Base-by-base conservation (phyloP, 2,329 filamentous ascomycete genomes). In the Clarireedia monteithiana region DNA sequence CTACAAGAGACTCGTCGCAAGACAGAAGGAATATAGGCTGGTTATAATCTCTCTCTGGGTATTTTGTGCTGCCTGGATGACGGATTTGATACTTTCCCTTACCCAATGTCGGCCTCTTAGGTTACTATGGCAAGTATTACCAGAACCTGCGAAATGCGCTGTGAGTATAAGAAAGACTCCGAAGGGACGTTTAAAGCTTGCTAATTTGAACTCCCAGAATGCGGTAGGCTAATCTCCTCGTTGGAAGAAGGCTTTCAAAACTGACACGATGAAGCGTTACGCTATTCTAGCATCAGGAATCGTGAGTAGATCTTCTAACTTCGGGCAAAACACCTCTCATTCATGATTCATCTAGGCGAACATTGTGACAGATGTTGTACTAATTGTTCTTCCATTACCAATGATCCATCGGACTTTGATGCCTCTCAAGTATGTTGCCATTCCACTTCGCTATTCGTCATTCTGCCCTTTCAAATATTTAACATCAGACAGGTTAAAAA, bases 341-440 rank as follows among this genome's bases (percentile, higher is more conserved):
- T 26, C 14, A 26, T 53, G 27, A 53, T 9, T 26, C 14, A 26
- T 44, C 7, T 34, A 63, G 58, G 47, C 58, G 0, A 59, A 63
- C 17, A 60, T 64, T 38, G 14, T 51, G 1, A 66, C 62, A 0
- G 52, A 59, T 44, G 2, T 64, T 6, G 39, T 65, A 5, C 7
- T 65, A 5, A 57, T 65, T 46, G 30, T 30, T 0, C 58, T 65
- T 24, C 62, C 63, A 3, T 24, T 62, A 7, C 62, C 59, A 12
- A 56, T 64, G 17, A 60, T 65, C 6, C 48, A 60, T 12, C 53
- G 57, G 39, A 48, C 58, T 2, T 34, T 53, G 15, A 42, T 62
- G 26, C 46, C 55, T 27, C 39, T 53, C 14, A 48, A 24, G 60
- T 59, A 58, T 20, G 56, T 12, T 7, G 6, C n/a, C 17, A 12